Evolutionary conservation across 164 flowering plant species (phyloP).

Genomic region (Dillenia turbinata): DNA sequence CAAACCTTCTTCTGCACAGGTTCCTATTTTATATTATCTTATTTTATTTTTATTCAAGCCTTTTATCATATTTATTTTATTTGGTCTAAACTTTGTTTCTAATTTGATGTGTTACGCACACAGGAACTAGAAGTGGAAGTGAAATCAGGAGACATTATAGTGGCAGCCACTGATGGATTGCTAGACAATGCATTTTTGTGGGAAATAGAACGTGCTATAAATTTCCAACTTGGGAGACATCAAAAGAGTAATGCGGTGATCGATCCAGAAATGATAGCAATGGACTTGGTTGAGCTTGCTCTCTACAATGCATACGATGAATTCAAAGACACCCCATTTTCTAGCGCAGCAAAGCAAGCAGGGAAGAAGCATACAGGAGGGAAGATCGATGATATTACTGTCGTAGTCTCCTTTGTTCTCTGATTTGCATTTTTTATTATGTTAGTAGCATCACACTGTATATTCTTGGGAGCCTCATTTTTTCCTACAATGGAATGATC

Average conservation of each 20-base stretch:
- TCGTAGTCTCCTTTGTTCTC: slow-evolving; percentile 7
- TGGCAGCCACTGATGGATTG: slow-evolving; percentile 16
- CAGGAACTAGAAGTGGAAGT: slow-evolving; percentile 4
- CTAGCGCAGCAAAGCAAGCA: slow-evolving; percentile 1
- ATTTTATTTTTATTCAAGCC: not conserved
- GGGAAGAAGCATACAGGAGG: slow-evolving; percentile 15
- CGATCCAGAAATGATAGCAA: slow-evolving; percentile 11
- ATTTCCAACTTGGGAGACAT: no score
- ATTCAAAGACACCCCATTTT: slow-evolving; percentile 10
- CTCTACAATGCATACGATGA: slow-evolving; percentile 4
- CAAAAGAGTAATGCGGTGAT: not conserved
- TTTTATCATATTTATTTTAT: not conserved
- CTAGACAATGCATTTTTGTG: no score
- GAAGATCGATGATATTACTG: slow-evolving; percentile 30
- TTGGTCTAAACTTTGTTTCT: no score
- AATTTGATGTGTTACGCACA: no score
- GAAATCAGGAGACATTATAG: slow-evolving; percentile 6
- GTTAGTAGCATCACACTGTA: no score
- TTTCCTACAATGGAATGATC: no score
- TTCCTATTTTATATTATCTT: not conserved
- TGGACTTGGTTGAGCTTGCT: slow-evolving; percentile 14
- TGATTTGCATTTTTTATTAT: no score
- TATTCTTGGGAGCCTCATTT: no score
- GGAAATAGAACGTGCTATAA: no score
- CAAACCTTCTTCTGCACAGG: slow-evolving; percentile 3